phyloP scores from a whole-genome alignment of 1,284 basidiomycete species.

The Apiotrichum brassicae region DNA sequence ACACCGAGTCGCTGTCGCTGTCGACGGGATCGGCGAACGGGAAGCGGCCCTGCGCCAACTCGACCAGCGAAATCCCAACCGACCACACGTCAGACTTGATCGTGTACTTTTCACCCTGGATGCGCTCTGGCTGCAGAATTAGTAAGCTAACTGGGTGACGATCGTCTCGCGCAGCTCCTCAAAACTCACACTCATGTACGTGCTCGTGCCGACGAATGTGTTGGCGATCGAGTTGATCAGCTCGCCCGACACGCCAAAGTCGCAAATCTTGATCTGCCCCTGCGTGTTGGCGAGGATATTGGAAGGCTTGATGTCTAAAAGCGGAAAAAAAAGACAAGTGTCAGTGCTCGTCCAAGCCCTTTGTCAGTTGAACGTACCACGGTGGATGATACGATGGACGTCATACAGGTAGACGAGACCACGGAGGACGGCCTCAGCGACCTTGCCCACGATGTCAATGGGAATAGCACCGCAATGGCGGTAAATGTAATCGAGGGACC shows the following conservation, averaged over 20 bases:
- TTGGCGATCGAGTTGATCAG: slow-evolving; percentile 98
- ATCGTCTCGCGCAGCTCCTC: not conserved
- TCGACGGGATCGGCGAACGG: slow-evolving; percentile 71
- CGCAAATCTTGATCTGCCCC: slow-evolving; percentile 96
- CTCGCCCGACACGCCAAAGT: slow-evolving; percentile 98
- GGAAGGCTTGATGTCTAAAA: slow-evolving; percentile 94
- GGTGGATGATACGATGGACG: slow-evolving; percentile 97
- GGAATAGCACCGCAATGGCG: slow-evolving; percentile 85
- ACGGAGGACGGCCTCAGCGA: slow-evolving; percentile 86
- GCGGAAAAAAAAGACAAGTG: too few relatives aligned
- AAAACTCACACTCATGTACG: slow-evolving; percentile 92
- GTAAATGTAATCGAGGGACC: slow-evolving; percentile 81
- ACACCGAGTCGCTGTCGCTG: slow-evolving; percentile 58
- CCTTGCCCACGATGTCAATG: slow-evolving; percentile 80
- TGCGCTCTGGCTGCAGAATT: slow-evolving; percentile 77
- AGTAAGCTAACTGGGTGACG: not conserved
- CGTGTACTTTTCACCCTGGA: slow-evolving; percentile 94
- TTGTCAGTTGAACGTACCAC: slow-evolving; percentile 53
- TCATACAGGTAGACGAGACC: slow-evolving; percentile 98
- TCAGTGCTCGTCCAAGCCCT: not conserved
- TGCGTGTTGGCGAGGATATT: slow-evolving; percentile 92
- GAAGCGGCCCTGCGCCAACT: slow-evolving; percentile 87
- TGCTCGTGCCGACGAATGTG: slow-evolving; percentile 97
- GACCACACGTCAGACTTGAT: slow-evolving; percentile 99
- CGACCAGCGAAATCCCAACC: slow-evolving; percentile 87